phyloP scores from a whole-genome alignment of 495 filamentous ascomycete genomes.

The Talaromyces thailandensis region DNA sequence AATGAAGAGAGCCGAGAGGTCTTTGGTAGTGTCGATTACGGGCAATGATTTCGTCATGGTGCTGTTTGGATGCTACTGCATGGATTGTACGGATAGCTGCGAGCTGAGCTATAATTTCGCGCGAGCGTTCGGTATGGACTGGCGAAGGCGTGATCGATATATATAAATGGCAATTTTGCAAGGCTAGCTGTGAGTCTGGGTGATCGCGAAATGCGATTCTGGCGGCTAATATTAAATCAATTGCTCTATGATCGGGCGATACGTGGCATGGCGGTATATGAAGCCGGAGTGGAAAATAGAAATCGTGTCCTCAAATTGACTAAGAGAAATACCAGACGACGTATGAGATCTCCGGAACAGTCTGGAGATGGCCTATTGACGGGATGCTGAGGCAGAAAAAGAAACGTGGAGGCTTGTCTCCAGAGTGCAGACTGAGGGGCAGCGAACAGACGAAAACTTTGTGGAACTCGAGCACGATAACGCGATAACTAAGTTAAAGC shows the following conservation, averaged over 20 bases:
- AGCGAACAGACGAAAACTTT: background rate
- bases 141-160: background rate
- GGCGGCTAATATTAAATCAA: background rate
- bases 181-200: background rate
- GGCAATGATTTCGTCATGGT: constrained; percentile 19
- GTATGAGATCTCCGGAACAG: background rate
- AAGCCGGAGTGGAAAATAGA: background rate
- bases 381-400: background rate
- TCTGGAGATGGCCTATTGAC: background rate
- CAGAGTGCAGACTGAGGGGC: background rate
- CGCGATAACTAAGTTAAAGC: no score
- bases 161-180: background rate
- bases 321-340: background rate
- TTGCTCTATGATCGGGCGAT: background rate
- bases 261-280: background rate
- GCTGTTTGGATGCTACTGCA: background rate
- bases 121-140: background rate
- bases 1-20: constrained; percentile 51
- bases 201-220: background rate
- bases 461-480: background rate
- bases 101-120: background rate
- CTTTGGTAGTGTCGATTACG: constrained; percentile 52
- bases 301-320: background rate
- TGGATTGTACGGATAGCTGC: background rate
- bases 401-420: background rate